Evolutionary conservation across 768 basidiomycete species (phyloP), one percentile per base, ranked within the genome.

Genomic region (Agaricus blazei): DNA sequence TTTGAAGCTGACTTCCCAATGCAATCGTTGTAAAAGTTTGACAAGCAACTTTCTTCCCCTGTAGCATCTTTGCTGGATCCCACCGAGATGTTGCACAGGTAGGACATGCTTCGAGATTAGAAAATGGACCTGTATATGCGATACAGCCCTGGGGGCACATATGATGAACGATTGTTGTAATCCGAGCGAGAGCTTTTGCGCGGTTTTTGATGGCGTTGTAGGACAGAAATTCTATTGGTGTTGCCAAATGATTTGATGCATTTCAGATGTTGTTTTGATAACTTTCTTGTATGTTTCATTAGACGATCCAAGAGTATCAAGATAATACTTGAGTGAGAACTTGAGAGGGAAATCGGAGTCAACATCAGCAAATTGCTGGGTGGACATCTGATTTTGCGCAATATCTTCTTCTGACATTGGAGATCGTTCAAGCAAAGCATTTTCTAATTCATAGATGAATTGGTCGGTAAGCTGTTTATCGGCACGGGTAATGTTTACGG

Each of bases 1-100:
- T 70, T 48, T 81, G 79, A 0, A 79, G 57, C 27, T 73, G 70
- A 0, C 75, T 75, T 1, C 76, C 75, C 12, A 79, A 24, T 0
- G 70, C 74, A 2, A 81, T 68, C 0, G 76, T 80, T 0, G 54
- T 57, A 49, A 75, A 75, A 4, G 66, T 59, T 6, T 69, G 64
- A 0, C 60, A 63, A 0, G 72, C 58, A 1, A 51, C 27, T 23
- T 54, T 65, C 61, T 9, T 47, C 27, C 41, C 51, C 14, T 31
- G 14, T 11, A 31, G 28, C 8, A 56, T 52, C 12, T 57, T 24
- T n/a, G 42, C 19, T 2, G 59, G 55, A 15, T 69, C 61, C 49
- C 68, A 69, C 1, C 65, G 66, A 4, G 62, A 41, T 52, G 65
- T 52, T 0, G 47, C 48, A 48, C 74, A 76, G 3, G 44, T 52